phyloP scores from a whole-genome alignment of 371 early-diverging fungal species.

The Capillidium rhysosporum region DNA sequence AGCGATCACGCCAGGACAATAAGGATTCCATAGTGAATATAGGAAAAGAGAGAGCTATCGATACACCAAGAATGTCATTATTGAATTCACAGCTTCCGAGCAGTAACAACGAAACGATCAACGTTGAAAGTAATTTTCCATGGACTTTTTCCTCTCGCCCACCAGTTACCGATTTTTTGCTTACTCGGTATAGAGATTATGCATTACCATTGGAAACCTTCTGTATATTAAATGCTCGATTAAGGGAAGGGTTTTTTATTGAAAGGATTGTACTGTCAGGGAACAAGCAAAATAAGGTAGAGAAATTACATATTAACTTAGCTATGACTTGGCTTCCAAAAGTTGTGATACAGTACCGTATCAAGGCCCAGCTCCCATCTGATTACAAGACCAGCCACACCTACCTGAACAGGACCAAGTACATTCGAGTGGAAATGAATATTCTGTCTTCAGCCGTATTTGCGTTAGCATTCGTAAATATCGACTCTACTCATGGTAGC shows the following conservation, averaged over 20 bases:
- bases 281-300: conserved; percentile 11
- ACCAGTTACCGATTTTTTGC: conserved; percentile 50
- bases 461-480: conserved; percentile 29
- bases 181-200: conserved; percentile 62
- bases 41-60: conserved; percentile 24
- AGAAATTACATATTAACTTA: conserved; percentile 36
- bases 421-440: conserved; percentile 30
- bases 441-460: conserved; percentile 36
- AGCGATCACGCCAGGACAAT: conserved; percentile 21
- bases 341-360: conserved; percentile 67
- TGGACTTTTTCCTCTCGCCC: conserved; percentile 63
- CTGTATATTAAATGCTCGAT: conserved; percentile 43
- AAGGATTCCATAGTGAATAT: conserved; percentile 14
- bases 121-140: conserved; percentile 40
- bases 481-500: conserved; percentile 17
- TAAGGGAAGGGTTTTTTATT: conserved; percentile 66
- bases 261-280: conserved; percentile 21
- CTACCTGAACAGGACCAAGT: conserved; percentile 11
- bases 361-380: conserved; percentile 22
- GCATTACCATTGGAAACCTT: conserved; percentile 31
- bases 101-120: conserved; percentile 12
- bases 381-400: conserved; percentile 5
- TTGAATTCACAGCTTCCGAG: conserved; percentile 12
- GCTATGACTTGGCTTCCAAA: conserved; percentile 65
- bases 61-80: conserved; percentile 27